Base-by-base conservation (phyloP, 768 basidiomycete species). In the Cystobasidiopsis lactophilus region DNA sequence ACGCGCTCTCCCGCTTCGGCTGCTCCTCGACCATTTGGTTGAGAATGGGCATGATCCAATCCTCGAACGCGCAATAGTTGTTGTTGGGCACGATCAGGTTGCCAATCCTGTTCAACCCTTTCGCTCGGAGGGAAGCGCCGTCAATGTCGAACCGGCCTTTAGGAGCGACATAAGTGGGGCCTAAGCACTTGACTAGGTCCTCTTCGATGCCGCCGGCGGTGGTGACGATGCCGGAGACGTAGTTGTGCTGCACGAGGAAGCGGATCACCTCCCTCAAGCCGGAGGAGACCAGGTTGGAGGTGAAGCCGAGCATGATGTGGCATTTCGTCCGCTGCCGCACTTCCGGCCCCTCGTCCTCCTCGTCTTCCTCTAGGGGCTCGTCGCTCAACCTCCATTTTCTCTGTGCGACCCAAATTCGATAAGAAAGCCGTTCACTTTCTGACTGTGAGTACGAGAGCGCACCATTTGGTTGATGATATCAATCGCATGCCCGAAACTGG, bases 31-130 rank as follows among this genome's bases (percentile, higher is more conserved):
- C 74, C 85, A 98, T 85, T 29, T 70, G 63, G 63, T 96, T 81
- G 39, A 98, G 74, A 52, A 95, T 83, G 2, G 93, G 93, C 19
- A 77, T 78, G n/a, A 96, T 75, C 93, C 93, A 98, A 65, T 96
- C 91, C 68, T 98, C 93, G 60, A 96, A 98, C 62, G 83, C 81
- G 77, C 93, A 96, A 68, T 98, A 98, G 65, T 96, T 96, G 61
- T 93, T 85, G 64, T 98, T 98, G 2, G 93, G 93, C 2, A 98
- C 77, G 53, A 98, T 70, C 40, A 98, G 75, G 63, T 98, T 98
- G 30, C 93, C 93, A 56, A 96, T 86, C 33, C 93, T 77, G 62
- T 98, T 98, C 75, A 98, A 77, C n/a, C 93, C 93, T 55, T 76
- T 75, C 63, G 72, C 78, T 40, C 93, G 76, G 52, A 98, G 68